These are phyloP conservation scores for Fusarium subglutinans DNA, from an alignment of 2,329 filamentous ascomycete genomes.

Conservation along the genomic window DNA sequence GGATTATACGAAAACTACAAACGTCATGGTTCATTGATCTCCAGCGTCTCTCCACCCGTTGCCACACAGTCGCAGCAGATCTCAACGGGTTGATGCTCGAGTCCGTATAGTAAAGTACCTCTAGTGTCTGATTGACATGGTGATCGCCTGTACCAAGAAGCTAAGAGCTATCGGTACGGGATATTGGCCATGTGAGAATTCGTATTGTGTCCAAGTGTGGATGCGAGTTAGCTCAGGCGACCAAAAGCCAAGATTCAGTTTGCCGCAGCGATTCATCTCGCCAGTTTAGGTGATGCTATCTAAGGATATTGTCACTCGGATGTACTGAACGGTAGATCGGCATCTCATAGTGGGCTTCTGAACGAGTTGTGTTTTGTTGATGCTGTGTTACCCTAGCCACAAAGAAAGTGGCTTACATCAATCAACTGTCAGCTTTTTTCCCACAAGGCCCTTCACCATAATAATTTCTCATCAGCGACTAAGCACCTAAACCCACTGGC, in stretches of 20 bases:
- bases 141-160: background rate
- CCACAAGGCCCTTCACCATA: background rate
- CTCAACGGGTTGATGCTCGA: constrained; percentile 15
- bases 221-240: background rate
- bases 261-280: constrained; percentile 17
- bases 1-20: constrained; percentile 1
- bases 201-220: constrained; percentile 9
- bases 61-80: constrained; percentile 15
- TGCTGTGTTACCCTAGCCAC: background rate
- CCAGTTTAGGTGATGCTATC: constrained; percentile 5
- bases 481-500: background rate
- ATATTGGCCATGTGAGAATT: constrained; percentile 17
- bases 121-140: constrained; percentile 3
- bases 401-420: constrained; percentile 10
- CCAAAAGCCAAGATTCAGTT: constrained; percentile 11
- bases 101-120: background rate
- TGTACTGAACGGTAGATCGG: background rate
- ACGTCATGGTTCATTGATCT: constrained; percentile 23
- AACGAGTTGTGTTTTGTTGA: background rate
- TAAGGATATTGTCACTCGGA: background rate
- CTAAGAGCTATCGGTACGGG: constrained; percentile 14
- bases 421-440: background rate
- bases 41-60: constrained; percentile 17
- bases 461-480: background rate
- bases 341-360: background rate